Percentiles rank a stretch among this genome's conserved stretches.
These are phyloP conservation scores for Myrmaecium sp. DNA, from an alignment of 2,329 filamentous ascomycete genomes.

Conservation along the genomic window DNA sequence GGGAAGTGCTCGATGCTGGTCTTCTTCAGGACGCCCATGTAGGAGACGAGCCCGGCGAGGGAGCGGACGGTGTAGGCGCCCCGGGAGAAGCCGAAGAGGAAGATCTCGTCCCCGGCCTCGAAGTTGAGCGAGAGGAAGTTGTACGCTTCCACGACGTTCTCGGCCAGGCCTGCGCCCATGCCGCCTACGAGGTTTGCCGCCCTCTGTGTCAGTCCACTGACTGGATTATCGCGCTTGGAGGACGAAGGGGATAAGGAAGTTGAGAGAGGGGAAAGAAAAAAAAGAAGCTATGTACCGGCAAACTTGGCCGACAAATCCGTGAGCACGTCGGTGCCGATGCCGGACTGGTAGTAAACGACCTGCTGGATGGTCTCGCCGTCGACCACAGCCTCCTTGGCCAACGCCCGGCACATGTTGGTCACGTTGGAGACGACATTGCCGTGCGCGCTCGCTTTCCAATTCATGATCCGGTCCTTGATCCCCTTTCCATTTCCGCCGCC, in stretches of 20 bases:
- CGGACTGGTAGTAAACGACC: constrained; percentile 34
- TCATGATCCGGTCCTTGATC: too few species aligned
- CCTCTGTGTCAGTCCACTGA: not conserved
- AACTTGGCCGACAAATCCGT: not conserved
- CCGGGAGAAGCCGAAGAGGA: constrained; percentile 28
- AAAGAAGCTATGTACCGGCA: too few species aligned
- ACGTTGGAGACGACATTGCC: constrained; percentile 28
- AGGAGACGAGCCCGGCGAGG: constrained; percentile 26
- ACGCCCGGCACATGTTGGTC: constrained; percentile 31
- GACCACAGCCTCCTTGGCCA: constrained; percentile 28
- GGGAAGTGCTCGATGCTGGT: constrained; percentile 27
- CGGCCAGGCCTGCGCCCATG: constrained; percentile 28
- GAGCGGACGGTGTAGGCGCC: constrained; percentile 26
- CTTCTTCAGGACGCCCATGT: constrained; percentile 31
- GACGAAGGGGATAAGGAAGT: too few species aligned
- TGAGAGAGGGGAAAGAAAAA: too few species aligned
- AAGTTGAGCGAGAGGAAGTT: constrained; percentile 37
- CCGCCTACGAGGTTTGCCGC: constrained; percentile 12
- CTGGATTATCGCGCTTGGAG: too few species aligned
- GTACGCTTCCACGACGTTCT: constrained; percentile 32
- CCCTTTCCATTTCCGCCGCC: too few species aligned
- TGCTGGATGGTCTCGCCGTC: constrained; percentile 29
- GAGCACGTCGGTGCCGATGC: constrained; percentile 22
- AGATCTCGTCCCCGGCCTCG: constrained; percentile 30
- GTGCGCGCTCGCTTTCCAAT: too few species aligned